Evolutionary conservation across 2,329 filamentous ascomycete species (phyloP).

Genomic region (Ciborinia camelliae): DNA sequence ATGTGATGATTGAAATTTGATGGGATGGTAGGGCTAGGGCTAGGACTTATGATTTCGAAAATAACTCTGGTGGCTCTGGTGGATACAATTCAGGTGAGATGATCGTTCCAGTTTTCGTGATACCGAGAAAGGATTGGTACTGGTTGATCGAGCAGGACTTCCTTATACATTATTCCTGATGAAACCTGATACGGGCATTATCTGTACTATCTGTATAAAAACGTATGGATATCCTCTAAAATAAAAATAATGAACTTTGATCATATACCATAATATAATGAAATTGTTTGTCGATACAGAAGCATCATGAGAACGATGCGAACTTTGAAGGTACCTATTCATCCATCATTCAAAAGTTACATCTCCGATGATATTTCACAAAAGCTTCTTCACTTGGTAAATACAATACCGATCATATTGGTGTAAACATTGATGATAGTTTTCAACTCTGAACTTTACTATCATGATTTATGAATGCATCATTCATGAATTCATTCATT

Average conservation of each 20-base stretch:
- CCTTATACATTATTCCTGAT: neutral
- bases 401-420: neutral
- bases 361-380: conserved; percentile 25
- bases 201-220: neutral
- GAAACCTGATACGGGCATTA: neutral
- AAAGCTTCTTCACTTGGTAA: conserved; percentile 24
- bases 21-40: too few species aligned
- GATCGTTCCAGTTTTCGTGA: neutral
- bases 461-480: neutral
- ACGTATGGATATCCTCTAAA: neutral
- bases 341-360: conserved; percentile 34
- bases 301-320: conserved; percentile 23
- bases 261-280: conserved; percentile 28
- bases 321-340: conserved; percentile 24
- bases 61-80: neutral
- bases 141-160: neutral
- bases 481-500: neutral
- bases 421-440: too few species aligned
- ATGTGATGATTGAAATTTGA: neutral
- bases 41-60: neutral
- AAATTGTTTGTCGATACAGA: conserved; percentile 29
- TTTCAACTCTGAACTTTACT: neutral
- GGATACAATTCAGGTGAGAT: neutral
- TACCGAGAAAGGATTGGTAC: conserved; percentile 2
- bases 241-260: conserved; percentile 8